Evolutionary conservation across 2,329 filamentous ascomycete species (phyloP).

Genomic region (Pseudofabraea citricarpa): DNA sequence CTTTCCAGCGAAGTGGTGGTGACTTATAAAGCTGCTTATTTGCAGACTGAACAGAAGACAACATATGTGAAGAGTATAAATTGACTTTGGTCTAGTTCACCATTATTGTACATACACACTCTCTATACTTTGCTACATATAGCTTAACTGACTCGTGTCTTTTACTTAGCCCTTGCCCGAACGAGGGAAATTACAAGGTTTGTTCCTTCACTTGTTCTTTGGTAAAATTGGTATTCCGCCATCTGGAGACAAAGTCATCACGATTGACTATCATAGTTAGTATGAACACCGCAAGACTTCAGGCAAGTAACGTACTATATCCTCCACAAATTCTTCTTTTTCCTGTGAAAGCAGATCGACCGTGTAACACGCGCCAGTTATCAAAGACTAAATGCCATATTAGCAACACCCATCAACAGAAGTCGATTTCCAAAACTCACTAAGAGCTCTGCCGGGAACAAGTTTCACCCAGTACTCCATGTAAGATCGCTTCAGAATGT

Average conservation of each 20-base stretch:
- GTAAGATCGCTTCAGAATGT: constrained; percentile 58
- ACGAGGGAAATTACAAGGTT: constrained; percentile 17
- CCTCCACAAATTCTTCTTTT: constrained; percentile 84
- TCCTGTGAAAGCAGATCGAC: constrained; percentile 76
- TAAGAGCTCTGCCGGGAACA: constrained; percentile 69
- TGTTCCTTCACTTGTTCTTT: constrained; percentile 20
- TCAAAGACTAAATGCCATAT: constrained; percentile 78
- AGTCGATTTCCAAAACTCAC: constrained; percentile 45
- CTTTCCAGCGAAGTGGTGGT: too few relatives aligned
- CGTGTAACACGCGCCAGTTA: constrained; percentile 93
- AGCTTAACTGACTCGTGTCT: too few relatives aligned
- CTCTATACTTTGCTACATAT: too few relatives aligned
- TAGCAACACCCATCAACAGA: not conserved
- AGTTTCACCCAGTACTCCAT: constrained; percentile 79
- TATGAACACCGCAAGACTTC: too few relatives aligned
- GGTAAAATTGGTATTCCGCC: constrained; percentile 63
- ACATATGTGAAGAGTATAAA: too few relatives aligned
- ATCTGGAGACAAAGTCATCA: constrained; percentile 76
- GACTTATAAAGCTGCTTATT: too few relatives aligned
- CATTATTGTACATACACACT: too few relatives aligned
- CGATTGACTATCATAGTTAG: constrained; percentile 66
- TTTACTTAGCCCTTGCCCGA: too few relatives aligned
- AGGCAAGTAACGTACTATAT: constrained; percentile 70
- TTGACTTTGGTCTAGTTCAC: too few relatives aligned
- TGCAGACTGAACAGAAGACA: too few relatives aligned